Percentiles rank a stretch among this genome's conserved stretches.
Conservation (phyloP, 2,329 filamentous ascomycete genomes). For the Aspergillus aculeatinus region DNA sequence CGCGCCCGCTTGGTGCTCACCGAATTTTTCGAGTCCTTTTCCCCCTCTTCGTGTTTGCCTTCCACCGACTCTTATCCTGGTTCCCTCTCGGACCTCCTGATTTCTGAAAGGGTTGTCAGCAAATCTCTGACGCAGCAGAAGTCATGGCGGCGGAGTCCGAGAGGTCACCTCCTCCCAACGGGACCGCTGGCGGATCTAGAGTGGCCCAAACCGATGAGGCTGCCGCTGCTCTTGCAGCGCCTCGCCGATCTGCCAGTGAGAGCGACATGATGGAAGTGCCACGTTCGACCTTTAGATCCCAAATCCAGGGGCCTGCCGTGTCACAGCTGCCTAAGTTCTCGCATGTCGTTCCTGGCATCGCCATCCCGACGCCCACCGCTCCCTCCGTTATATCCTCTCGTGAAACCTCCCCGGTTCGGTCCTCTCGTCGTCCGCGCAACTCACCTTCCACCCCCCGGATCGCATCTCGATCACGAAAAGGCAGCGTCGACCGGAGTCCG, state of each 20-base stretch:
- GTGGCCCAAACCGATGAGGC: slow-evolving; percentile 28
- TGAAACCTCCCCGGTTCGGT: slow-evolving; percentile 48
- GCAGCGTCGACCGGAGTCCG: slow-evolving; percentile 66
- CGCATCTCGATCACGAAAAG: slow-evolving; percentile 62
- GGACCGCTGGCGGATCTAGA: slow-evolving; percentile 31
- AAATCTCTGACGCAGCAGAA: slow-evolving; percentile 26
- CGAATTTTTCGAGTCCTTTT: slow-evolving; percentile 13
- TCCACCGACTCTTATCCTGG: slow-evolving; percentile 17
- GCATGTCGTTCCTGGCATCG: slow-evolving; percentile 26
- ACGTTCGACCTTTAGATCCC: slow-evolving; percentile 29
- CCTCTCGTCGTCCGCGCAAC: slow-evolving; percentile 31
- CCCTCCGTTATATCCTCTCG: slow-evolving; percentile 50
- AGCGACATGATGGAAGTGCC: slow-evolving; percentile 31
- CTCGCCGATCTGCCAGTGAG: slow-evolving; percentile 30
- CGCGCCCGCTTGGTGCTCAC: slow-evolving; percentile 13
- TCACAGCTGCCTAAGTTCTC: slow-evolving; percentile 36
- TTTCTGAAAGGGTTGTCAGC: slow-evolving; percentile 32
- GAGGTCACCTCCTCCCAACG: slow-evolving; percentile 37
- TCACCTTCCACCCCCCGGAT: slow-evolving; percentile 33
- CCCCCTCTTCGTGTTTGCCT: slow-evolving; percentile 7
- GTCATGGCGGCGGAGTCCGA: slow-evolving; percentile 39
- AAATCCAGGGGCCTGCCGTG: slow-evolving; percentile 24
- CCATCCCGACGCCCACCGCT: slow-evolving; percentile 39
- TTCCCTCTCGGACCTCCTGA: slow-evolving; percentile 39
- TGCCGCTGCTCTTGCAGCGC: slow-evolving; percentile 21